Evolutionary conservation across 2,329 filamentous ascomycete genomes (phyloP).

Genomic region (Epichloe festucae): DNA sequence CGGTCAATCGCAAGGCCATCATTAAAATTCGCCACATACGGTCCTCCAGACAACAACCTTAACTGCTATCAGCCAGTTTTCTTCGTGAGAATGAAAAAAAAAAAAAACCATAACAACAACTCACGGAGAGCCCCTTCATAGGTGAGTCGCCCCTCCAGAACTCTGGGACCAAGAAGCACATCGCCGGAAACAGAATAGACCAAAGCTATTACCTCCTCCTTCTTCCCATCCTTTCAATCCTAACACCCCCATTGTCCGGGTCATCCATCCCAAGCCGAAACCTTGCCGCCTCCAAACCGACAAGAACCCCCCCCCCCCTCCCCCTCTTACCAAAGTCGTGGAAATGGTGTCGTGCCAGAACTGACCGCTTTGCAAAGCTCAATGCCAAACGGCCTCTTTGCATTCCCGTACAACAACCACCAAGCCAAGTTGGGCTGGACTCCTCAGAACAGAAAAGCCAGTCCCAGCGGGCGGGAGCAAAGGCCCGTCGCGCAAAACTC

Average conservation of each 20-base stretch:
- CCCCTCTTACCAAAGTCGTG: background rate
- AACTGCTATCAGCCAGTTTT: no score
- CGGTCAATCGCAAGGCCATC: no score
- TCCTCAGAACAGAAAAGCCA: background rate
- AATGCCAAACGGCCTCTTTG: background rate
- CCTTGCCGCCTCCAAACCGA: constrained; percentile 10
- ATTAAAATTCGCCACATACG: no score
- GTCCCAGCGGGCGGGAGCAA: constrained; percentile 8
- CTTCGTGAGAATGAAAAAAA: no score
- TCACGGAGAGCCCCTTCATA: no score
- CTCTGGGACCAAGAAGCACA: background rate
- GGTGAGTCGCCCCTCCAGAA: no score
- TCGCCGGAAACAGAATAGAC: constrained; percentile 4
- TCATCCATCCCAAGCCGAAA: constrained; percentile 4
- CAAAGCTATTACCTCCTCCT: background rate
- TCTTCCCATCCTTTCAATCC: background rate
- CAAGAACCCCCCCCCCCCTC: background rate
- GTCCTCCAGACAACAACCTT: no score
- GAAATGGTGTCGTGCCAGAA: background rate
- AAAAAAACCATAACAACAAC: no score
- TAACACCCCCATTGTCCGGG: background rate
- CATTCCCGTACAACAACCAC: background rate
- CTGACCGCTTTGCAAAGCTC: background rate
- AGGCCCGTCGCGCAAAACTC: constrained; percentile 7
- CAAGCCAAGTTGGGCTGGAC: background rate